Base-by-base conservation (phyloP, 2,329 filamentous ascomycete species). In the Phyllosticta ampelicida region DNA sequence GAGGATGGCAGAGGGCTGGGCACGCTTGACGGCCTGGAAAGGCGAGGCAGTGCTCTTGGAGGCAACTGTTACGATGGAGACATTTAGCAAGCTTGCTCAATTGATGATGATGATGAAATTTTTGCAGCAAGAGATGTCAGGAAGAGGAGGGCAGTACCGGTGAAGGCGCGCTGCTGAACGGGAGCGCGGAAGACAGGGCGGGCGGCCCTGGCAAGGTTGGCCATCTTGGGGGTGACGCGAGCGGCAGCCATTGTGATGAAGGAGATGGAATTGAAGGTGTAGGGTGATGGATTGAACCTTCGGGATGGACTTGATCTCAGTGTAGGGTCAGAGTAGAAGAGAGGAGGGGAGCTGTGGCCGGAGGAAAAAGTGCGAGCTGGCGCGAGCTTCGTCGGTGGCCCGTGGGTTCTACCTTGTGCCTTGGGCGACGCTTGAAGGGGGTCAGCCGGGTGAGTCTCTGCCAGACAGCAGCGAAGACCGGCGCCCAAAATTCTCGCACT, bases 141-240 rank as follows among this genome's bases (percentile, higher is more conserved):
- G 77, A 75, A 80, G 54, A 26, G 58, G 61, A 51, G 56, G 58
- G 54, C 55, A 54, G 51, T 84, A 88, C 85, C 84, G 72, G 83
- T 80, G 78, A 87, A 84, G 78, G 86, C 86, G 76, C 87, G 87
- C 81, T 86, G 87, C 79, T 86, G 81, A 75, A 80, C 80, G 76
- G 77, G 79, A 74, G 79, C 78, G 71, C 85, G 85, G 72, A 85
- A 75, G 75, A 84, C 84, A 78, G 86, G 86, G 77, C 87, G 86
- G 76, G 86, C 86, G 77, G 84, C 85, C 84, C 87, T 88, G 78
- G 80, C 77, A 75, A 85, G 83, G 83, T 86, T 86, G 77, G 86
- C 85, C 80, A 90, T 81, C 77, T 87, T 84, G 72, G 86, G 85
- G 75, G 86, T 84, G 78, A 89, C 81, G 76, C 87, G 86, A 75